Evolutionary conservation across 2,329 filamentous ascomycete species (phyloP), one percentile per base, ranked within the genome.

Genomic region (Penicillium sp.): DNA sequence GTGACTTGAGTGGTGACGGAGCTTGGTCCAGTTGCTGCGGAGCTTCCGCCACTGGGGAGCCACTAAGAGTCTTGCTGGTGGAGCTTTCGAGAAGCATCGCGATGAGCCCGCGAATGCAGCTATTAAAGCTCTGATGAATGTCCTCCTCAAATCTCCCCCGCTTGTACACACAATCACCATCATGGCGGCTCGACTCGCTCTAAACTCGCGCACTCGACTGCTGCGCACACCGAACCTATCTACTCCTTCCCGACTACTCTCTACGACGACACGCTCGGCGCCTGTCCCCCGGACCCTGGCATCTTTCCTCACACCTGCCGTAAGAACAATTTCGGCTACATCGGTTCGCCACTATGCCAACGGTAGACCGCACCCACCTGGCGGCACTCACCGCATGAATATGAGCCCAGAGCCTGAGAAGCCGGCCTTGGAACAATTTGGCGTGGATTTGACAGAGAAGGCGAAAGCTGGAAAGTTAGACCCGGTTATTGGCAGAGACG

Each of bases 371-470:
- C 92, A 95, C 66, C 93, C 93, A 1, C 93, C 94, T 0, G 94
- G 94, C 54, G 93, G 93, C 58, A 97, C 93, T 1, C 92, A 97
- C 78, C 90, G 90, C 66, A 98, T 98, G 93, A 88, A 98, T 74
- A 79, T 98, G 74, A 86, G 92, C 58, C 87, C 85, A 59, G 90
- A 87, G 68, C 80, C 81, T 6, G 85, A 97, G 77, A 97, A 97
- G 78, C 83, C 93, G 2, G 93, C 95, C 0, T 80, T 98, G 55
- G 94, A 98, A 76, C 87, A 96, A 76, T 99, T 89, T 72, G 95
- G 95, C 60, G 83, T 97, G 62, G 94, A 99, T 74, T 82, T 99
- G 56, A 98, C 95, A 1, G 90, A 87, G 13, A 87, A 86, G 70
- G 95, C 95, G 22, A 91, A 85, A 74, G 89, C 90, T 52, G 95